Evolutionary conservation across 1,284 basidiomycete genomes (phyloP).

Genomic region (Ceratobasidium sp.): DNA sequence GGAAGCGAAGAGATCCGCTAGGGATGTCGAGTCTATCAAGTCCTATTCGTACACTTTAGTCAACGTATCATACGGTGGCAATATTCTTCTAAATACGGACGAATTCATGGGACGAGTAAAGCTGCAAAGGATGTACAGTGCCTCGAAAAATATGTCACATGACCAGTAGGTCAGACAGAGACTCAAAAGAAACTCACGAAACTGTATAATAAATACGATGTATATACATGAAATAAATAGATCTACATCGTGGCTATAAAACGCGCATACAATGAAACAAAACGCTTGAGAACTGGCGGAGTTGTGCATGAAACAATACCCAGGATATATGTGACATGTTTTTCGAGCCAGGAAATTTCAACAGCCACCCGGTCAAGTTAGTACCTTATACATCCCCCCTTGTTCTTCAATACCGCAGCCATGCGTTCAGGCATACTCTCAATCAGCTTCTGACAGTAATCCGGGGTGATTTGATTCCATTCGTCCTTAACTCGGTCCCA

Average conservation of each 20-base stretch:
- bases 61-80: no score
- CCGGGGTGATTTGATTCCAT: slow-evolving; percentile 21
- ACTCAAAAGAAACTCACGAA: no score
- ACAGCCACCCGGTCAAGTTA: not conserved
- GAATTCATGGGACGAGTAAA: no score
- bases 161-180: no score
- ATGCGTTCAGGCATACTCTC: slow-evolving; percentile 44
- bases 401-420: not conserved
- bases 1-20: no score
- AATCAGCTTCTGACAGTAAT: slow-evolving; percentile 24
- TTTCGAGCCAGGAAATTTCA: not conserved
- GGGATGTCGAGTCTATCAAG: no score
- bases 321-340: not conserved
- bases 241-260: not conserved
- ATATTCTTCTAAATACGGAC: no score
- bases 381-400: not conserved
- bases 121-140: no score
- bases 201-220: no score
- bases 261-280: not conserved
- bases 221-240: not conserved
- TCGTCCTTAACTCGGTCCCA: slow-evolving; percentile 25
- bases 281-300: not conserved
- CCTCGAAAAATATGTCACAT: no score
- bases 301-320: not conserved
- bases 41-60: no score